phyloP scores from a whole-genome alignment of 2,329 filamentous ascomycete species.

The Rhytidhysteron rufulum region DNA sequence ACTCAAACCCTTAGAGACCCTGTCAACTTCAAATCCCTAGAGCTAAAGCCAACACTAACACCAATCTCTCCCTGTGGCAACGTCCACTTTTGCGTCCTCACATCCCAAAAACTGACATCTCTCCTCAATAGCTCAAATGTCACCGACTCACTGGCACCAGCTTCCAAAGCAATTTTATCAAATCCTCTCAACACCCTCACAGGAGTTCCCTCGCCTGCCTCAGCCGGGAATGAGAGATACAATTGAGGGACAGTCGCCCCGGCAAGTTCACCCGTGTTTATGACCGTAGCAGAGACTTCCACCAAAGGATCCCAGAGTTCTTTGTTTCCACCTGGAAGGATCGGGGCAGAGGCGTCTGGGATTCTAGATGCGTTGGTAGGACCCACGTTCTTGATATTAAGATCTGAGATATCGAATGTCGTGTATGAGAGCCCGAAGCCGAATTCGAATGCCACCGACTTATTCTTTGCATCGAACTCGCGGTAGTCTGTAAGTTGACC shows the following conservation, averaged over 20 bases:
- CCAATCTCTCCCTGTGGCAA: constrained; percentile 19
- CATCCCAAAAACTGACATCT: constrained; percentile 50
- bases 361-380: constrained; percentile 11
- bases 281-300: constrained; percentile 45
- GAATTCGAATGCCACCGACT: constrained; percentile 29
- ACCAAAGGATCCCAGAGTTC: constrained; percentile 53
- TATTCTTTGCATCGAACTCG: constrained; percentile 43
- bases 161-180: constrained; percentile 45
- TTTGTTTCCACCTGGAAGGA: constrained; percentile 49
- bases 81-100: constrained; percentile 41
- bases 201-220: constrained; percentile 38
- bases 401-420: constrained; percentile 26
- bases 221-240: constrained; percentile 47
- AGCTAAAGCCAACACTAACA: constrained; percentile 25
- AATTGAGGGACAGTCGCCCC: constrained; percentile 54
- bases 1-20: constrained; percentile 1
- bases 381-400: constrained; percentile 11
- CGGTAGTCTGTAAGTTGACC: constrained; percentile 53
- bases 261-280: constrained; percentile 48
- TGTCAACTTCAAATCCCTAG: constrained; percentile 15
- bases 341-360: constrained; percentile 13
- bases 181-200: constrained; percentile 44
- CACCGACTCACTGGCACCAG: constrained; percentile 40
- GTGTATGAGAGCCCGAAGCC: constrained; percentile 38
- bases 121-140: constrained; percentile 46